Evolutionary conservation across 192 early-diverging fungal genomes (phyloP).

Genomic region (Rhizophagus prolifer): DNA sequence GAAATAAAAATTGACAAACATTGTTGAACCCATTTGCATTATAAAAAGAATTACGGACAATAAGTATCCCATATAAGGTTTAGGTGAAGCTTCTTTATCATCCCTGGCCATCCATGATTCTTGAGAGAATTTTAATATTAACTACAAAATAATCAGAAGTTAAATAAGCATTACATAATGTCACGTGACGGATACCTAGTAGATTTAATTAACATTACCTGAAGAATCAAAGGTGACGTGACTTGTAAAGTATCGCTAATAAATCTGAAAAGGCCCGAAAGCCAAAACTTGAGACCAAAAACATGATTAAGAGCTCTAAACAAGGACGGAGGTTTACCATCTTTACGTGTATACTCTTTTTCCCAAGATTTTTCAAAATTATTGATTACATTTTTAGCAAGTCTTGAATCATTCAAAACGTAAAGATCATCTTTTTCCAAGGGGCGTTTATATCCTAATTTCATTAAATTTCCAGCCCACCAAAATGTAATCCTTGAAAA

Average conservation of each 20-base stretch:
- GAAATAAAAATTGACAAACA: slow-evolving; percentile 45
- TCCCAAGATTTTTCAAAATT: slow-evolving; percentile 38
- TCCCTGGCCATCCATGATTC: not conserved
- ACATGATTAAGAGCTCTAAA: slow-evolving; percentile 41
- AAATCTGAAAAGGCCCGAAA: slow-evolving; percentile 37
- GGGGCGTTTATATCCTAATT: slow-evolving; percentile 64
- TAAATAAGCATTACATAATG: not conserved
- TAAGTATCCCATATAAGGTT: slow-evolving; percentile 34
- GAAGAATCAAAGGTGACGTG: slow-evolving; percentile 3
- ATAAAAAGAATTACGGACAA: slow-evolving; percentile 39
- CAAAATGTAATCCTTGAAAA: slow-evolving; percentile 59
- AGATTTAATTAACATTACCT: slow-evolving; percentile 34
- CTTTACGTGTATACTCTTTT: slow-evolving; percentile 12
- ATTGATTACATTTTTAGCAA: slow-evolving; percentile 32
- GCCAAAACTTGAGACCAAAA: slow-evolving; percentile 44
- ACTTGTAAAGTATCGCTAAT: slow-evolving; percentile 42
- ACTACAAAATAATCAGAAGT: not conserved
- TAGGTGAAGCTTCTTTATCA: slow-evolving; percentile 25
- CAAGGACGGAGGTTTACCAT: slow-evolving; percentile 39
- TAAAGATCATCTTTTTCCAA: slow-evolving; percentile 67
- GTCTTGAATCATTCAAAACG: slow-evolving; percentile 36
- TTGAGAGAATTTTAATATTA: slow-evolving; percentile 6
- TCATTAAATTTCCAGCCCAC: slow-evolving; percentile 64
- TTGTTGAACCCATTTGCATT: slow-evolving; percentile 43
- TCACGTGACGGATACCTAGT: not conserved